Evolutionary conservation across 1,139 yeast genomes (phyloP).

Genomic region (Magnusiomyces clavatus): DNA sequence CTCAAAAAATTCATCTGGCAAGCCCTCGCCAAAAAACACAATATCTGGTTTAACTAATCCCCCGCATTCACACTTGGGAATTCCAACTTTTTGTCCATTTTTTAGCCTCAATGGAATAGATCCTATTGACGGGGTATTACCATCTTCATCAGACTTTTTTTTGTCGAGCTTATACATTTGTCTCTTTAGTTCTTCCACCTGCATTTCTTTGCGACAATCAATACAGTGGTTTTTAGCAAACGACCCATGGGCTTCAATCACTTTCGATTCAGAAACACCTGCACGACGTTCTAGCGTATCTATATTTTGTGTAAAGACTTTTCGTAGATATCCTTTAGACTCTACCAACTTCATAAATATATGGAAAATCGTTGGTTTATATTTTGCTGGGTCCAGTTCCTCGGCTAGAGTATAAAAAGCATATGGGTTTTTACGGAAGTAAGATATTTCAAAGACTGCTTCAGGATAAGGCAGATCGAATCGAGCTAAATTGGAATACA

Average conservation of each 20-base stretch:
- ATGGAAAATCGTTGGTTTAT: conserved; percentile 77
- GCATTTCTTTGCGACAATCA: conserved; percentile 54
- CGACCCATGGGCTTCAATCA: conserved; percentile 93
- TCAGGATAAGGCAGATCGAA: conserved; percentile 84
- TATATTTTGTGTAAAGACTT: conserved; percentile 87
- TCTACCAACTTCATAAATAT: conserved; percentile 58
- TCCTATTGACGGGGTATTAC: background rate
- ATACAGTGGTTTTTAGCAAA: conserved; percentile 82
- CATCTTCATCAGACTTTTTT: conserved; percentile 8
- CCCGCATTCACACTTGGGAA: conserved; percentile 46
- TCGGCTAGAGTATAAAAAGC: conserved; percentile 81
- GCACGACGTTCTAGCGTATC: conserved; percentile 86
- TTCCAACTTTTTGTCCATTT: conserved; percentile 27
- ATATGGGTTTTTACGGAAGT: conserved; percentile 61
- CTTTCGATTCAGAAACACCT: conserved; percentile 53
- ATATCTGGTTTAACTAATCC: conserved; percentile 89
- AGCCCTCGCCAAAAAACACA: conserved; percentile 83
- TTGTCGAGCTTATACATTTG: conserved; percentile 31
- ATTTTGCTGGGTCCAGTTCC: conserved; percentile 83
- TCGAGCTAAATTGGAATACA: conserved; percentile 70
- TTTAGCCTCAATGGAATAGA: conserved; percentile 21
- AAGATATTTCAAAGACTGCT: conserved; percentile 89
- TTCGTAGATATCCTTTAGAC: conserved; percentile 49
- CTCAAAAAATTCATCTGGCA: conserved; percentile 63
- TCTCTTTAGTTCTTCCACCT: conserved; percentile 41